A percentile compares a stretch with the other conserved stretches of the same genome.
phyloP scores from a whole-genome alignment of 2,329 filamentous ascomycete species.

The Diplodia corticola region DNA sequence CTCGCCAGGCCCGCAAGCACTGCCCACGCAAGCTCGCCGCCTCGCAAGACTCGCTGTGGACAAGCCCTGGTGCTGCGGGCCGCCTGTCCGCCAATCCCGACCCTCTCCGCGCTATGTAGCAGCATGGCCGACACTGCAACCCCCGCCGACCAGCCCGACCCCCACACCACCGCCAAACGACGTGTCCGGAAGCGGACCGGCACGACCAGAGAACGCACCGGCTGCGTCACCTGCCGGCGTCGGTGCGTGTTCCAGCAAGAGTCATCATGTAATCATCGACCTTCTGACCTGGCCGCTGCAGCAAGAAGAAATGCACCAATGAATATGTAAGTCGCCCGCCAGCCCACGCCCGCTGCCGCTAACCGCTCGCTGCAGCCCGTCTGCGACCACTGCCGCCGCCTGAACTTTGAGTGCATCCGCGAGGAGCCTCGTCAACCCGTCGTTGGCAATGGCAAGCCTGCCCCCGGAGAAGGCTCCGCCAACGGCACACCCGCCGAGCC shows the following conservation, averaged over 20 bases:
- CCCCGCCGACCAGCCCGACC: constrained; percentile 6
- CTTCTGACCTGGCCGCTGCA: not conserved
- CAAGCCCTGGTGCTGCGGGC: not conserved
- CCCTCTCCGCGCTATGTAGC: constrained; percentile 3
- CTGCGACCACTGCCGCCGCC: constrained; percentile 22
- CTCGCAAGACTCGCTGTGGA: not conserved
- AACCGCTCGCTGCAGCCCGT: not conserved
- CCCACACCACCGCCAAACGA: constrained; percentile 3
- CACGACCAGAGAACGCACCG: constrained; percentile 21
- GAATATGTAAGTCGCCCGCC: constrained; percentile 6
- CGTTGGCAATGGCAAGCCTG: not conserved
- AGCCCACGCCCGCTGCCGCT: not conserved
- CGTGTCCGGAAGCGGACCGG: constrained; percentile 22
- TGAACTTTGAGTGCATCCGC: constrained; percentile 23
- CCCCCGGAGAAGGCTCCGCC: not conserved
- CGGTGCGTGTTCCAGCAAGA: constrained; percentile 14
- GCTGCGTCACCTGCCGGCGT: constrained; percentile 23
- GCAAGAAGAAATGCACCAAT: constrained; percentile 22
- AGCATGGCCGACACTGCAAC: constrained; percentile 13
- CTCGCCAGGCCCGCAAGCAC: not conserved
- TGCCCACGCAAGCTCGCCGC: not conserved
- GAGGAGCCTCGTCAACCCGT: constrained; percentile 18
- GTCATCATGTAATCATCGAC: not conserved
- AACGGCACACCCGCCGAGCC: not conserved
- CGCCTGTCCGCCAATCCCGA: not conserved